Conservation (phyloP, 176 grass and related monocot species). For the Saccharum spontaneum region DNA sequence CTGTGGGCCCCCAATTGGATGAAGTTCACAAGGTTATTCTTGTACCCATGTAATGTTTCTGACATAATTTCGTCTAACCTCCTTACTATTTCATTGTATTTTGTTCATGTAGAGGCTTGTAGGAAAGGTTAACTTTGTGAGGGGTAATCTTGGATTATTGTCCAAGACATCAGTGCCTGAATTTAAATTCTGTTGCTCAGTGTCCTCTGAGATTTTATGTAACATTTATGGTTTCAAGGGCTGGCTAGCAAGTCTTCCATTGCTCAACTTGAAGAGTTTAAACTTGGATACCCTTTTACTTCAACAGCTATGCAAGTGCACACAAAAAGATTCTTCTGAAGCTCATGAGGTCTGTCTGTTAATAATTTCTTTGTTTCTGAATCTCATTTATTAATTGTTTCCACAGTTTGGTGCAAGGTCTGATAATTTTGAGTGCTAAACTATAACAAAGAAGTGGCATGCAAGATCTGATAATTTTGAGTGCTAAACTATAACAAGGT, state of each 20-base stretch:
- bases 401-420: not conserved
- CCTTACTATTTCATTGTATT: constrained; percentile 38
- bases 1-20: constrained; percentile 46
- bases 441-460: not conserved
- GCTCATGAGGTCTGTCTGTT: constrained; percentile 46
- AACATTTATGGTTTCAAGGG: constrained; percentile 47
- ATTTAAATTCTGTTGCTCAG: constrained; percentile 60
- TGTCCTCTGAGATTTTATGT: constrained; percentile 51
- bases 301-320: constrained; percentile 49
- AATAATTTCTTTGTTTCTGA: not conserved
- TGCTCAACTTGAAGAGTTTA: constrained; percentile 88
- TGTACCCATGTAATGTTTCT: constrained; percentile 13
- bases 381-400: constrained; percentile 5
- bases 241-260: constrained; percentile 70
- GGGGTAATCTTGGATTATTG: constrained; percentile 49
- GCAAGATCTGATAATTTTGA: too few relatives aligned
- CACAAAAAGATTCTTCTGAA: constrained; percentile 50
- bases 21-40: constrained; percentile 73
- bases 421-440: constrained; percentile 8
- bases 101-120: constrained; percentile 59
- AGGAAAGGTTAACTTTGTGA: constrained; percentile 57
- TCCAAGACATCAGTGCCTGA: constrained; percentile 34
- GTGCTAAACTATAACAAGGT: too few relatives aligned
- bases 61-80: not conserved
- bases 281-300: constrained; percentile 77